Base-by-base conservation (phyloP, 2,329 filamentous ascomycete genomes). In the Cordyceps tenuipes region DNA sequence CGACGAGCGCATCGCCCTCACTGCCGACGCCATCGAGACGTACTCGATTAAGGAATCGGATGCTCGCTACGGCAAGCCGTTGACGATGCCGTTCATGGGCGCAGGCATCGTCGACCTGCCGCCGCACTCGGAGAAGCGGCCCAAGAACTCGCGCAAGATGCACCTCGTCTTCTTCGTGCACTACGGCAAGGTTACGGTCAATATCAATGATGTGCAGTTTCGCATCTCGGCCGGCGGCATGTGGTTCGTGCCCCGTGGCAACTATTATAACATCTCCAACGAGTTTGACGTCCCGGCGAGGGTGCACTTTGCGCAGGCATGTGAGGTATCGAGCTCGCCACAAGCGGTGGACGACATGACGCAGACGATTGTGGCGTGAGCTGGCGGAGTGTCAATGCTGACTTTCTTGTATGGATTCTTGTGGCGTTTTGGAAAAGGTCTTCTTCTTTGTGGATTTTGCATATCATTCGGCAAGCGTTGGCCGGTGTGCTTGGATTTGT, bases 131-230 rank as follows among this genome's bases (percentile, higher is more conserved):
- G 84, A 89, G 69, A 99, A 99, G 78, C 85, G 87, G 66, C 84
- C 87, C 53, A 97, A 97, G 80, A 97, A 97, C 73, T 89, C 89
- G 41, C 83, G 93, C 63, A 92, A 89, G 76, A 97, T 97, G 90
- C 91, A 97, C 70, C 94, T 99, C 88, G 87, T 89, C 1, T 97
- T 97, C 73, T 97, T 96, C 67, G 88, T 99, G 34, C 87, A 91
- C 66, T 82, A 83, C 49, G 94, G 94, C 23, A 86, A 88, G 64
- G 91, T 97, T 21, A 79, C 85, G 64, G 92, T 96, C 21, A 88
- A 85, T 31, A 83, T 96, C 52, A 85, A 88, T 64, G 83, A 89
- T 64, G 88, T 82, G 26, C 78, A 81, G 63, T 97, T 99, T 71
- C 85, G 88, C 60, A 91, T 96, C 64, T 85, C 87, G 43, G 91